Percentiles rank a stretch among this genome's conserved stretches.
Conservation (phyloP, 2,329 filamentous ascomycete genomes). For the Colletotrichum truncatum region DNA sequence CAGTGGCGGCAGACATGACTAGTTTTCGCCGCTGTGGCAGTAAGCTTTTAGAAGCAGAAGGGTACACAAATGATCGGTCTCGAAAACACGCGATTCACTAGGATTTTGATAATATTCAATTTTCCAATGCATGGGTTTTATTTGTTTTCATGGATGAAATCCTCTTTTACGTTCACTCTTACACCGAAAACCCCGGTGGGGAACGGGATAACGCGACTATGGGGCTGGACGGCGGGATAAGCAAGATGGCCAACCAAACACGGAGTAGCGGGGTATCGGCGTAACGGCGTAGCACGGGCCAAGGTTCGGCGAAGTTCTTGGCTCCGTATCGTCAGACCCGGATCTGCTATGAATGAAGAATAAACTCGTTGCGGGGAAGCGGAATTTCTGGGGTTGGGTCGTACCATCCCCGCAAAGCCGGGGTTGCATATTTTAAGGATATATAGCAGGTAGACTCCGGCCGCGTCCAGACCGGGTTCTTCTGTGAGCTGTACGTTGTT, state of each 20-base stretch:
- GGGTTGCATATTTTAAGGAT: background rate
- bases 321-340: background rate
- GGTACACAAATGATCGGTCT: too few relatives aligned
- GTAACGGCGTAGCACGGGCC: slow-evolving; percentile 20
- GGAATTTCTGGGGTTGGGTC: background rate
- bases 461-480: background rate
- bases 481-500: too few relatives aligned
- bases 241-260: background rate
- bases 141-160: background rate
- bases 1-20: slow-evolving; percentile 36
- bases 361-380: slow-evolving; percentile 10
- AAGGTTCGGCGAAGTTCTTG: slow-evolving; percentile 4
- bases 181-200: slow-evolving; percentile 12
- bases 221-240: slow-evolving; percentile 2
- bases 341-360: background rate
- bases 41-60: too few relatives aligned
- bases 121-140: too few relatives aligned
- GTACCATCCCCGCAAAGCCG: slow-evolving; percentile 7
- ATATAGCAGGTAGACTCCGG: background rate
- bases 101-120: too few relatives aligned
- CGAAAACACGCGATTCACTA: too few relatives aligned
- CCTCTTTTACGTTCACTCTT: background rate
- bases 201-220: slow-evolving; percentile 15
- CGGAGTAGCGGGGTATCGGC: slow-evolving; percentile 17
- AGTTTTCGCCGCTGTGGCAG: too few relatives aligned